These are phyloP conservation scores for Deinandra increscens DNA, from an alignment of 129 eudicot genomes.

Conservation along the genomic window DNA sequence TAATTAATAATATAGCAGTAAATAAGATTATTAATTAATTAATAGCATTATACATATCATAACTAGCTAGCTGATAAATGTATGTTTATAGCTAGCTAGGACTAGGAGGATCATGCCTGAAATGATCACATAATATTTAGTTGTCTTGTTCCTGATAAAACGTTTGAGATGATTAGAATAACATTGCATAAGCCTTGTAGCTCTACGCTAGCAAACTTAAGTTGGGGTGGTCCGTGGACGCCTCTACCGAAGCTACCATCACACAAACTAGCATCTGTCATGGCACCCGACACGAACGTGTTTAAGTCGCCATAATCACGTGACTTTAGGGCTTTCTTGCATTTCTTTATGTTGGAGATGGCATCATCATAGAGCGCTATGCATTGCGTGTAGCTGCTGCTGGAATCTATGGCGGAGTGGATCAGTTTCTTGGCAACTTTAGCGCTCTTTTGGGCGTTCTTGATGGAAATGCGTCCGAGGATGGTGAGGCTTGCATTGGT, in stretches of 20 bases:
- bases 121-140: neutral
- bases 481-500: constrained; percentile 28
- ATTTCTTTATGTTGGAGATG: constrained; percentile 26
- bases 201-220: constrained; percentile 28
- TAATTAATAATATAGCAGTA: too few relatives aligned
- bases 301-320: constrained; percentile 24
- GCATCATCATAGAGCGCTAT: constrained; percentile 26
- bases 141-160: constrained; percentile 17
- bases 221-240: constrained; percentile 32
- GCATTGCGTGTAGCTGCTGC: constrained; percentile 31
- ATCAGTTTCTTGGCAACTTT: constrained; percentile 16
- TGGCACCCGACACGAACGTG: constrained; percentile 23
- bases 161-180: constrained; percentile 31
- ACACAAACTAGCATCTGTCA: constrained; percentile 35
- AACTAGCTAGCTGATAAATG: too few relatives aligned
- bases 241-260: constrained; percentile 37
- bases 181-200: constrained; percentile 23
- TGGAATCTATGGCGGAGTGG: constrained; percentile 9
- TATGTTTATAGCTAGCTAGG: too few relatives aligned
- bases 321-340: constrained; percentile 19
- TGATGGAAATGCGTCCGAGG: constrained; percentile 32
- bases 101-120: too few relatives aligned
- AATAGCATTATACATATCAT: too few relatives aligned
- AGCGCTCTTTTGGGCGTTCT: constrained; percentile 31
- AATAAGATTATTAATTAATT: too few relatives aligned